A percentile compares a stretch with the other conserved stretches of the same genome.
Conservation (phyloP, 2,329 filamentous ascomycete genomes). For the Hypoxylon sp. region DNA sequence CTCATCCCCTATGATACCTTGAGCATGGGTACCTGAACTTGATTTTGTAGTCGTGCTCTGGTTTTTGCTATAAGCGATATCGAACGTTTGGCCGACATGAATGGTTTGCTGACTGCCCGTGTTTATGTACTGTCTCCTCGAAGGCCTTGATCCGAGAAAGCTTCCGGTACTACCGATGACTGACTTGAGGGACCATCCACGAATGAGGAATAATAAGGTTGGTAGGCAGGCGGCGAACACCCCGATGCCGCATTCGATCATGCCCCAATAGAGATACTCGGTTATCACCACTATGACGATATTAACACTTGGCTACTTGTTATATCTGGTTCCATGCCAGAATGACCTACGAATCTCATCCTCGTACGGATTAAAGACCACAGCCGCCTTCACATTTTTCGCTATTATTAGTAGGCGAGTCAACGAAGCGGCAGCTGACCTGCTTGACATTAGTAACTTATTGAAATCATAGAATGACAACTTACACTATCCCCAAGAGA, state of each 20-base stretch:
- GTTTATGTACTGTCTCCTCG: conserved; percentile 10
- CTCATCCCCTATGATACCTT: neutral
- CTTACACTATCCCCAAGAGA: conserved; percentile 39
- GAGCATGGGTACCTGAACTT: neutral
- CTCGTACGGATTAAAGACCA: conserved; percentile 21
- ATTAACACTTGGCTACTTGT: neutral
- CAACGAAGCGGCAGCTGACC: conserved; percentile 32
- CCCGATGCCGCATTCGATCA: conserved; percentile 37
- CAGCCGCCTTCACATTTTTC: conserved; percentile 11
- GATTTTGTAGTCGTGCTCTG: conserved; percentile 6
- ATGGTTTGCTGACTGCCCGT: conserved; percentile 11
- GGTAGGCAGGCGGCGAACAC: conserved; percentile 39
- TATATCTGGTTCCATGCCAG: neutral
- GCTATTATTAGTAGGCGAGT: conserved; percentile 28
- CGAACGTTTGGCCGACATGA: conserved; percentile 1
- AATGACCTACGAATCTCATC: conserved; percentile 23
- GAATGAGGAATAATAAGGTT: conserved; percentile 26
- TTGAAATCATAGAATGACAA: neutral
- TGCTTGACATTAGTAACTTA: conserved; percentile 10
- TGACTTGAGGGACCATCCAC: neutral
- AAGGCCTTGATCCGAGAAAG: conserved; percentile 11
- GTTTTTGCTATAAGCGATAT: conserved; percentile 2
- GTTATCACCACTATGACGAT: conserved; percentile 30
- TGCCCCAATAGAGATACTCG: conserved; percentile 35
- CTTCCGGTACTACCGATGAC: conserved; percentile 11